A percentile compares a stretch with the other conserved stretches of the same genome.
Conservation (phyloP, 106 monocot genomes). For the Platanthera guangdongensis region DNA sequence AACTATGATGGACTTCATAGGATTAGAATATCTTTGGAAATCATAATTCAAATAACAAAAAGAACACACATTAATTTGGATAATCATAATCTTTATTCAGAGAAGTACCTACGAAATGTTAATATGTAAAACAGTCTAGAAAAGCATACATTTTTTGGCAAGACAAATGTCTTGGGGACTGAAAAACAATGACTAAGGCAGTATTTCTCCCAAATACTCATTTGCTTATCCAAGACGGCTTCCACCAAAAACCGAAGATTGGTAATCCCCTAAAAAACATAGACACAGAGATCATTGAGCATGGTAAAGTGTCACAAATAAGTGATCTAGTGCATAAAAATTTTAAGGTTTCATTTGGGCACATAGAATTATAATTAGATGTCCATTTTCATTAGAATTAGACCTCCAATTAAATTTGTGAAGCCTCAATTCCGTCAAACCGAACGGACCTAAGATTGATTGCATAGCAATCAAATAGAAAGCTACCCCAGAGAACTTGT, state of each 20-base stretch:
- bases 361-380: background rate
- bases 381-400: background rate
- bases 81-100: too few species aligned
- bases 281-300: background rate
- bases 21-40: too few species aligned
- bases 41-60: too few species aligned
- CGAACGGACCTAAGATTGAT: background rate
- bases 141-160: slow-evolving; percentile 46
- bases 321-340: background rate
- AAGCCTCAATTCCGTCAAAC: background rate
- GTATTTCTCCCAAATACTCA: slow-evolving; percentile 69
- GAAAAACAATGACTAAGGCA: slow-evolving; percentile 60
- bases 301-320: background rate
- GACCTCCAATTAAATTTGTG: background rate
- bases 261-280: slow-evolving; percentile 37
- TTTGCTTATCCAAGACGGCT: slow-evolving; percentile 36
- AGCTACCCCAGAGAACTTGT: background rate
- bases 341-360: too few species aligned
- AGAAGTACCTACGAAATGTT: too few species aligned
- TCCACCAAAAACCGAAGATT: slow-evolving; percentile 35
- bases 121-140: background rate
- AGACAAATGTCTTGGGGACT: slow-evolving; percentile 61
- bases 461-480: background rate
- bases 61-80: too few species aligned
- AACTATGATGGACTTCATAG: too few species aligned